Evolutionary conservation across 805 yeast species (phyloP), one percentile per base, ranked within the genome.

Genomic region (Blastobotrys attinorum): DNA sequence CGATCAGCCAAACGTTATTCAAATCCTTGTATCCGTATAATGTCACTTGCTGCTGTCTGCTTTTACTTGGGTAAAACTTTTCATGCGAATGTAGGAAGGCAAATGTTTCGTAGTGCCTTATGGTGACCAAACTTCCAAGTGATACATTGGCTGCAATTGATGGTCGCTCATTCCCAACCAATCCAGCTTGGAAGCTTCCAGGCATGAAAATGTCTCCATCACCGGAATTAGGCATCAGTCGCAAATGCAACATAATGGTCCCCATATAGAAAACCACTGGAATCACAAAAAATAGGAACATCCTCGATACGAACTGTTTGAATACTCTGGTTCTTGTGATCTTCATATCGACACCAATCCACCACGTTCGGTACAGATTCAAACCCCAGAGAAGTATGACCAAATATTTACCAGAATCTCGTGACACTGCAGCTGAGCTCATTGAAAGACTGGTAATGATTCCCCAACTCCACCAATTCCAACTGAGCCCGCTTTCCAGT

Each of bases 41-140:
- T 0, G 89, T 73, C 10, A 85, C 89, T 56, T 81, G 83, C 57
- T 83, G 89, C 51, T 77, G 75, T 0, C 65, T 56, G 0, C 82
- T 67, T 0, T 83, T 85, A 0, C 70, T 56, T 35, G 70, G 69
- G 58, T 80, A 83, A 1, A 60, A 60, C 46, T 59, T 61, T 31
- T 71, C 62, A 56, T 82, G 83, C 0, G 92, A 81, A 54, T 83
- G 87, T 42, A 86, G 62, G 55, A 81, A 85, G 1, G 73, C 73
- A 18, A 82, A 84, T 22, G 79, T 71, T 13, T 71, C 66, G 7
- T 59, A 52, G 58, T 85, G 90, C 51, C 83, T 76, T 10, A 85
- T 47, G 11, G 83, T 75, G 7, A 85, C 69, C 0, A 77, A 67
- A 37, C 84, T 73, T 3, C 89, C 92, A 59, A 67, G 78, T 3